Conservation (phyloP, 1,284 basidiomycete genomes). For the Tetrapyrgos nigripes region DNA sequence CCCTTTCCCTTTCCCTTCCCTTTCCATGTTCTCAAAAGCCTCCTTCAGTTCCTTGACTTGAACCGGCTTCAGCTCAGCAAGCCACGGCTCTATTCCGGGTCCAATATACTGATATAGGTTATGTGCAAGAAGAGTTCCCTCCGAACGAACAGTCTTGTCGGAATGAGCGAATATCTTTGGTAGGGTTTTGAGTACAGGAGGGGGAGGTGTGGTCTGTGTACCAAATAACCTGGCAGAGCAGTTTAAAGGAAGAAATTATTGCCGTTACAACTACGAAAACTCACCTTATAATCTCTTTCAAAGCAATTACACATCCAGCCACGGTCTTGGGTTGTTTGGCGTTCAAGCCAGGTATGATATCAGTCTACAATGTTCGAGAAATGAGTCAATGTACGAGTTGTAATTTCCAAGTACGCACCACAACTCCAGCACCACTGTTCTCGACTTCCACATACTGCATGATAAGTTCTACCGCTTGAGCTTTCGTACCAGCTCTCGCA, state of each 20-base stretch:
- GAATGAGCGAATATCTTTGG: slow-evolving; percentile 96
- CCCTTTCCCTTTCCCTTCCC: slow-evolving; percentile 84
- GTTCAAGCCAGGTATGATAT: slow-evolving; percentile 84
- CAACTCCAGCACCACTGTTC: slow-evolving; percentile 86
- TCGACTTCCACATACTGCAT: slow-evolving; percentile 95
- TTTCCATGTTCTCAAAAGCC: slow-evolving; percentile 86
- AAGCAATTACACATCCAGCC: slow-evolving; percentile 77
- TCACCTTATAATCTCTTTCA: slow-evolving; percentile 79
- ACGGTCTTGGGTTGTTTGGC: slow-evolving; percentile 98
- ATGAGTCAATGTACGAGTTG: slow-evolving; percentile 32
- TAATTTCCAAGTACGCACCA: slow-evolving; percentile 67
- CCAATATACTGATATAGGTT: slow-evolving; percentile 91
- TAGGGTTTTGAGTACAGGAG: slow-evolving; percentile 84
- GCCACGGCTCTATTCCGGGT: slow-evolving; percentile 83
- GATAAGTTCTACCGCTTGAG: slow-evolving; percentile 86
- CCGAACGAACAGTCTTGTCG: slow-evolving; percentile 95
- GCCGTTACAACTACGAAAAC: slow-evolving; percentile 19
- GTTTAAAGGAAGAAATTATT: slow-evolving; percentile 12
- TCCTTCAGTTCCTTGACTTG: slow-evolving; percentile 97
- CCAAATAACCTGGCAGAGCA: slow-evolving; percentile 75
- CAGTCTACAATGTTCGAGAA: slow-evolving; percentile 56
- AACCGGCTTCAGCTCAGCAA: slow-evolving; percentile 97
- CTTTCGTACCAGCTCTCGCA: slow-evolving; percentile 90
- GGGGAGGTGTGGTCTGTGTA: slow-evolving; percentile 76
- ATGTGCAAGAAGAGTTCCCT: slow-evolving; percentile 83